phyloP scores from a whole-genome alignment of 1,284 basidiomycete species.

The Tetrapyrgos nigripes region DNA sequence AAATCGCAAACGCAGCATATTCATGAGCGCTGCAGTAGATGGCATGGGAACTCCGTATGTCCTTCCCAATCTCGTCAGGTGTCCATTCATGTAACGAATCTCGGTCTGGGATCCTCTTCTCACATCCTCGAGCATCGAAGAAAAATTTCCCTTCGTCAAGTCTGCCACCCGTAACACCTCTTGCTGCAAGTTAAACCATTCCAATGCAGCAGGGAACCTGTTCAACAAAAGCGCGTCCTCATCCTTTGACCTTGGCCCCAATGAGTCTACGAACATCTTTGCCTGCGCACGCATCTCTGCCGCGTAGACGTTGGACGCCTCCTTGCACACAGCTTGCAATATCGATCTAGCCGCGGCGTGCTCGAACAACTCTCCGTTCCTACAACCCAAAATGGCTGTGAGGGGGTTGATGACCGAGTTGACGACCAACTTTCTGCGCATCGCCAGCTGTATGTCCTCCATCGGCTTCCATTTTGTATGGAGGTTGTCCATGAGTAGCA shows the following conservation, averaged over 20 bases:
- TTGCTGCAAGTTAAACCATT: conserved; percentile 41
- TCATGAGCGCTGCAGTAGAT: conserved; percentile 63
- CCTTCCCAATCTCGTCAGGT: conserved; percentile 73
- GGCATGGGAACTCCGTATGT: conserved; percentile 69
- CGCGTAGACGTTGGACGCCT: conserved; percentile 66
- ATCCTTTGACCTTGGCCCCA: conserved; percentile 34
- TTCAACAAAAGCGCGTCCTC: conserved; percentile 48
- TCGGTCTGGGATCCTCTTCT: conserved; percentile 66
- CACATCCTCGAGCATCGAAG: conserved; percentile 82
- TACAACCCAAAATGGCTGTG: conserved; percentile 82
- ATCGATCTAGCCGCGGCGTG: conserved; percentile 50
- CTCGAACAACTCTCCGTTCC: conserved; percentile 77
- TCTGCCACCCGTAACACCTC: conserved; percentile 64
- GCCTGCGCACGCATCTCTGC: conserved; percentile 56
- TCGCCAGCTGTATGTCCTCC: conserved; percentile 70
- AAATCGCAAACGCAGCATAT: conserved; percentile 63
- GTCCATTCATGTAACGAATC: conserved; percentile 89
- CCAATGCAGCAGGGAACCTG: conserved; percentile 37
- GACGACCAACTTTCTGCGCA: conserved; percentile 86
- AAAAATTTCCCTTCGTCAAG: conserved; percentile 68
- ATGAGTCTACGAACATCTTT: conserved; percentile 34
- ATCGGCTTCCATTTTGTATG: conserved; percentile 74
- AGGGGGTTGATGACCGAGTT: conserved; percentile 91
- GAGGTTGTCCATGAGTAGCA: conserved; percentile 65
- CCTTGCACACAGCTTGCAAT: conserved; percentile 56